Evolutionary conservation across 2,329 filamentous ascomycete species (phyloP).

Genomic region (Epichloe baconii): DNA sequence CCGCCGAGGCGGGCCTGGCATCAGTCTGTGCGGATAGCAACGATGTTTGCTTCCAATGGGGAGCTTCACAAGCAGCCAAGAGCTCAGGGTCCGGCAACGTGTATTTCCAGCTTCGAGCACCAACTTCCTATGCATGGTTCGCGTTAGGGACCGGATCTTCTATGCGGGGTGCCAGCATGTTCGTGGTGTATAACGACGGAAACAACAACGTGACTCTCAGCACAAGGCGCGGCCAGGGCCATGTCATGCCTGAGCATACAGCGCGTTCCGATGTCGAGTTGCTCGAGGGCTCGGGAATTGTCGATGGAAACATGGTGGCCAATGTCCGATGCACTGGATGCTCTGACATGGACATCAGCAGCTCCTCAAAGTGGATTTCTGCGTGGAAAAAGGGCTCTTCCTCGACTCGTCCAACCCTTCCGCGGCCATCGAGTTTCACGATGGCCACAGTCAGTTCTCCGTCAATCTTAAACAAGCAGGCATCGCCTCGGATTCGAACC

Average conservation of each 20-base stretch:
- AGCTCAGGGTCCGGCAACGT: constrained; percentile 39
- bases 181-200: constrained; percentile 48
- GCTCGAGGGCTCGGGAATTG: constrained; percentile 45
- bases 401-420: constrained; percentile 29
- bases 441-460: constrained; percentile 28
- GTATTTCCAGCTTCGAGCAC: constrained; percentile 46
- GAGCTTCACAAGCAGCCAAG: constrained; percentile 36
- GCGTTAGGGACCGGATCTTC: constrained; percentile 40
- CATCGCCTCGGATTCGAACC: constrained; percentile 36
- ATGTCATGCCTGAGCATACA: constrained; percentile 35
- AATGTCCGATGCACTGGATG: constrained; percentile 46
- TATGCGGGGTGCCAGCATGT: constrained; percentile 48
- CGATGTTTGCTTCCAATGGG: constrained; percentile 40
- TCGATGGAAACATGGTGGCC: constrained; percentile 39
- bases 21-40: not conserved
- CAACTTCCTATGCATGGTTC: constrained; percentile 41
- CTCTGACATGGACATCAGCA: constrained; percentile 28
- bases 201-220: constrained; percentile 48
- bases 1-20: not conserved
- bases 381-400: constrained; percentile 36
- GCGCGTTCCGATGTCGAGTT: constrained; percentile 34
- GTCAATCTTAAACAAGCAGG: constrained; percentile 37
- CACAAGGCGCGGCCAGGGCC: constrained; percentile 34
- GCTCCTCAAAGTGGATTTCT: constrained; percentile 35
- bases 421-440: constrained; percentile 32